These are phyloP conservation scores for Apiospora rasikravindrae DNA, from an alignment of 2,329 filamentous ascomycete genomes.

Conservation along the genomic window DNA sequence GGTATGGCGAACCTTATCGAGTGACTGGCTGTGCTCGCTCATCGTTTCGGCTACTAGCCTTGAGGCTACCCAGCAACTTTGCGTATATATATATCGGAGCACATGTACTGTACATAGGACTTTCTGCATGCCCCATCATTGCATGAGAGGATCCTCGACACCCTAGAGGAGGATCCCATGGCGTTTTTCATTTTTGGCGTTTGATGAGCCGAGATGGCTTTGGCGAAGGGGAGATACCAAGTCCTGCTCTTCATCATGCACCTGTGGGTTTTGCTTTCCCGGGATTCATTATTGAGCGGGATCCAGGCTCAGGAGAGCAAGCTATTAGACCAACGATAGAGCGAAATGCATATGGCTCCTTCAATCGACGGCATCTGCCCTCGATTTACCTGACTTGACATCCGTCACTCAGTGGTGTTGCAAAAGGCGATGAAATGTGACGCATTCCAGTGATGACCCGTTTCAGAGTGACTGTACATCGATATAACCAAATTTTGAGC, in stretches of 20 bases:
- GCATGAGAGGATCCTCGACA: neutral
- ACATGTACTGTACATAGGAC: neutral
- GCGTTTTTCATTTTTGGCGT: conserved; percentile 15
- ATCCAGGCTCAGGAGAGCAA: neutral
- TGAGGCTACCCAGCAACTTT: neutral
- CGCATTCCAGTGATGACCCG: neutral
- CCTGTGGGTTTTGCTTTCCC: neutral
- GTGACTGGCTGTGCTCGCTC: conserved; percentile 15
- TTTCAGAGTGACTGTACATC: neutral
- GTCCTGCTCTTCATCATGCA: neutral
- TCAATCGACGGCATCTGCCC: neutral
- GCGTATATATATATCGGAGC: neutral
- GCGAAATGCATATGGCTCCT: neutral
- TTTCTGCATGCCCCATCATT: neutral
- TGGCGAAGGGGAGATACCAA: conserved; percentile 13
- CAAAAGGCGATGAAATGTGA: neutral
- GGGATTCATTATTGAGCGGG: neutral
- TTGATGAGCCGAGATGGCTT: conserved; percentile 9
- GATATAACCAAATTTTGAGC: neutral
- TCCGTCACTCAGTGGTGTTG: neutral
- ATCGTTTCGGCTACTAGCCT: conserved; percentile 1
- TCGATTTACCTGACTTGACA: neutral
- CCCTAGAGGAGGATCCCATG: neutral
- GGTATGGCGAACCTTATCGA: conserved; percentile 23
- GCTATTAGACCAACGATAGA: conserved; percentile 3